These are phyloP conservation scores for Paraleonurus japonicus DNA, from an alignment of 257 asterid species.

Conservation along the genomic window DNA sequence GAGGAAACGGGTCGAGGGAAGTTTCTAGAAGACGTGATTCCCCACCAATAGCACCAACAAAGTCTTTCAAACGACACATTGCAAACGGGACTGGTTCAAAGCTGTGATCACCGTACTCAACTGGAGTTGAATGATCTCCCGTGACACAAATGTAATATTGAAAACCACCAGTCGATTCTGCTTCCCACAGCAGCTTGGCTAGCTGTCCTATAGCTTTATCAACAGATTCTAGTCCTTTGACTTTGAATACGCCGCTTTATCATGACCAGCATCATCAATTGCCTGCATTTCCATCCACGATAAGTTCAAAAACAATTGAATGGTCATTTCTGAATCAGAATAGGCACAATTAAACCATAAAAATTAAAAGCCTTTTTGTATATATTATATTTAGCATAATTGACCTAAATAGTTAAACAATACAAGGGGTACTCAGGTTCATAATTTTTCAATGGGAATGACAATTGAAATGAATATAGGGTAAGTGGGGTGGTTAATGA, in stretches of 20 bases:
- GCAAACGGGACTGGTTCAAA: slow-evolving; percentile 93
- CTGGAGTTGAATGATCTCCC: slow-evolving; percentile 98
- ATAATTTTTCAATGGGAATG: too few species aligned
- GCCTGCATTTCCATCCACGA: slow-evolving; percentile 50
- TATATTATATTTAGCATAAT: background rate
- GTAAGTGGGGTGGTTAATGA: too few species aligned
- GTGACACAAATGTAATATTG: slow-evolving; percentile 78
- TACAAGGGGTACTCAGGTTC: too few species aligned
- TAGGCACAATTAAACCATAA: background rate
- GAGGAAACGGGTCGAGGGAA: slow-evolving; percentile 82
- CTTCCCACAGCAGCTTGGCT: slow-evolving; percentile 80
- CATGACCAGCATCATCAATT: slow-evolving; percentile 98
- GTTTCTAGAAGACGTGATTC: slow-evolving; percentile 54
- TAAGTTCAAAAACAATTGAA: background rate
- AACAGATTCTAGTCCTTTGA: slow-evolving; percentile 90
- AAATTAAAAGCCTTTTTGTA: background rate
- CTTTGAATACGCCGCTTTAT: slow-evolving; percentile 92
- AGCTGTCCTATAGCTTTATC: slow-evolving; percentile 87
- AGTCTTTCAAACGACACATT: slow-evolving; percentile 76
- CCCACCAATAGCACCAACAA: slow-evolving; percentile 72
- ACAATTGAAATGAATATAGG: too few species aligned
- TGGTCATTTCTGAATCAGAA: background rate
- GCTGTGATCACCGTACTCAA: slow-evolving; percentile 99
- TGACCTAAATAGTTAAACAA: background rate
- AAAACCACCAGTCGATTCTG: slow-evolving; percentile 64